phyloP scores from a whole-genome alignment of 1,284 basidiomycete genomes.

The Melampsora americana region DNA sequence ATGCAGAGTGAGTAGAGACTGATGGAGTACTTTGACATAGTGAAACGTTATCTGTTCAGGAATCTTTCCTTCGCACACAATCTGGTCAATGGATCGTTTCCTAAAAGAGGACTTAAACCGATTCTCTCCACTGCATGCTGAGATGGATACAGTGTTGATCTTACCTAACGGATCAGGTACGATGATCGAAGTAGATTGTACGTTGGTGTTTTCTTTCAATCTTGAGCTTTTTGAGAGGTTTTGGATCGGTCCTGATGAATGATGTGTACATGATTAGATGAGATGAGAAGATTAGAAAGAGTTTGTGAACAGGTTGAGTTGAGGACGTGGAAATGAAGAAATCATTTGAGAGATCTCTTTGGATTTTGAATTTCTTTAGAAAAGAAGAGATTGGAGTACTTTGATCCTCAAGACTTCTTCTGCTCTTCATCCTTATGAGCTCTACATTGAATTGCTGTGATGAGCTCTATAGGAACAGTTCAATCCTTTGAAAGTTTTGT shows the following conservation, averaged over 20 bases:
- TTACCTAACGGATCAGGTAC: conserved; percentile 29
- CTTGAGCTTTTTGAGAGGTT: background rate
- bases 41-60: background rate
- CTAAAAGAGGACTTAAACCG: conserved; percentile 8
- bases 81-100: conserved; percentile 41
- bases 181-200: conserved; percentile 39
- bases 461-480: no score
- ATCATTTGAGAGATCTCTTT: no score
- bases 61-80: conserved; percentile 27
- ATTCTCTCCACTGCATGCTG: background rate
- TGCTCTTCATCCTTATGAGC: no score
- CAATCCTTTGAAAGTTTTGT: background rate
- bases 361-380: background rate
- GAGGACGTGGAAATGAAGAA: conserved; percentile 10
- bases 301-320: conserved; percentile 41
- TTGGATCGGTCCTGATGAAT: background rate
- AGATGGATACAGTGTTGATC: conserved; percentile 25
- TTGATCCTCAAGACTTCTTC: no score
- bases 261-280: conserved; percentile 49
- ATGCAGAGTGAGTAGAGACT: no score
- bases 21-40: background rate
- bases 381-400: no score
- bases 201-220: background rate
- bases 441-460: no score
- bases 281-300: conserved; percentile 51